phyloP scores from a whole-genome alignment of 805 yeast species.

The Pichia manshurica region DNA sequence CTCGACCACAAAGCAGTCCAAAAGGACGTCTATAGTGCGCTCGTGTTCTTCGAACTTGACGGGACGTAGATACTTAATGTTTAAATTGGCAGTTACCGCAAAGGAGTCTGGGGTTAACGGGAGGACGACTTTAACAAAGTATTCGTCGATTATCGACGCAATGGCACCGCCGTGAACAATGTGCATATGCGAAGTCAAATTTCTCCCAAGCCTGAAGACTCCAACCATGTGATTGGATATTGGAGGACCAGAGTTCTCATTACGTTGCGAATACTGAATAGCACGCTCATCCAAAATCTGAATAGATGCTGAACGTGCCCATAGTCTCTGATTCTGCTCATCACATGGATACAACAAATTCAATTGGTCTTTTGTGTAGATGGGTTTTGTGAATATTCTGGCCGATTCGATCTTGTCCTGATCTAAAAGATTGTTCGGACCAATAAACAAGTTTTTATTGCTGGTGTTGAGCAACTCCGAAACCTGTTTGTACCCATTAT shows the following conservation, averaged over 20 bases:
- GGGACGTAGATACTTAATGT: slow-evolving; percentile 36
- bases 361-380: slow-evolving; percentile 9
- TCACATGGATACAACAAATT: slow-evolving; percentile 2
- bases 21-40: slow-evolving; percentile 15
- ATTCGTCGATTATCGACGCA: slow-evolving; percentile 50
- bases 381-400: slow-evolving; percentile 17
- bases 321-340: neutral
- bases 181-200: slow-evolving; percentile 43
- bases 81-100: slow-evolving; percentile 47
- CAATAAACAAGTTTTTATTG: slow-evolving; percentile 25
- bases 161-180: slow-evolving; percentile 49
- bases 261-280: neutral
- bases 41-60: slow-evolving; percentile 15
- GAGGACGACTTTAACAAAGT: slow-evolving; percentile 45
- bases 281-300: neutral
- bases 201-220: slow-evolving; percentile 41
- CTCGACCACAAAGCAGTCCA: slow-evolving; percentile 22
- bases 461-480: slow-evolving; percentile 20
- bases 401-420: slow-evolving; percentile 19
- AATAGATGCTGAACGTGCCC: neutral
- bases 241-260: neutral
- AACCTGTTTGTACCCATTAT: slow-evolving; percentile 13
- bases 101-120: slow-evolving; percentile 38
- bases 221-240: slow-evolving; percentile 38
- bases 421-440: slow-evolving; percentile 22